A percentile compares a stretch with the other conserved stretches of the same genome.
phyloP scores from a whole-genome alignment of 1,284 basidiomycete species.

The Cutaneotrichosporon cyanovorans region DNA sequence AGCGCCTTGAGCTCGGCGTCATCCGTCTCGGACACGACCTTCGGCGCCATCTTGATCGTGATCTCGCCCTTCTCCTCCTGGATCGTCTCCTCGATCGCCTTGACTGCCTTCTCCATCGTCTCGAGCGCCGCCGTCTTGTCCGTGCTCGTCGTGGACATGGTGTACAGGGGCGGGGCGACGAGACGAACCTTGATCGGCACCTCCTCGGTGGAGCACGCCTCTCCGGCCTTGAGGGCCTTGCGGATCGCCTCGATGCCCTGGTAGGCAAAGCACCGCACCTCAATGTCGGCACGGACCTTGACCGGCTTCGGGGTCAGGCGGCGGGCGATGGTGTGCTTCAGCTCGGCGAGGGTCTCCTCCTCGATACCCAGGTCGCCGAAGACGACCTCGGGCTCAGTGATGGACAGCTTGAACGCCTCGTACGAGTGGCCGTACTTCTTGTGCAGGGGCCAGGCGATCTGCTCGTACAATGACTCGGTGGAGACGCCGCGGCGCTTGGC shows the following conservation, averaged over 20 bases:
- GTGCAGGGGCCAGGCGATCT: conserved; percentile 87
- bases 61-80: conserved; percentile 76
- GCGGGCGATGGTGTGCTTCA: conserved; percentile 82
- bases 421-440: conserved; percentile 91
- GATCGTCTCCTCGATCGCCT: conserved; percentile 77
- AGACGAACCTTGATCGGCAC: conserved; percentile 97
- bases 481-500: conserved; percentile 66
- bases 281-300: conserved; percentile 96
- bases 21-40: conserved; percentile 93
- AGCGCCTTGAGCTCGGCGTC: conserved; percentile 89
- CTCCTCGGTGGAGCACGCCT: conserved; percentile 72
- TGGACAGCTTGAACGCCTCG: conserved; percentile 93
- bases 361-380: conserved; percentile 62
- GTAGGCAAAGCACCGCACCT: conserved; percentile 93
- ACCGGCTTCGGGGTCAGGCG: conserved; percentile 96
- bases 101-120: conserved; percentile 85
- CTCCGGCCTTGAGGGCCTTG: conserved; percentile 80
- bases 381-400: conserved; percentile 83
- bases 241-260: conserved; percentile 98
- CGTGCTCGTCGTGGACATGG: conserved; percentile 89
- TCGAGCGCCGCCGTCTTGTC: conserved; percentile 95
- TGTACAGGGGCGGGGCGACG: conserved; percentile 93
- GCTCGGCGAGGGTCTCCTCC: conserved; percentile 56
- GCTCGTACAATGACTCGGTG: conserved; percentile 66
- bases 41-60: conserved; percentile 96